Conservation (phyloP, 257 asterid species). For the Penstemon barbatus region DNA sequence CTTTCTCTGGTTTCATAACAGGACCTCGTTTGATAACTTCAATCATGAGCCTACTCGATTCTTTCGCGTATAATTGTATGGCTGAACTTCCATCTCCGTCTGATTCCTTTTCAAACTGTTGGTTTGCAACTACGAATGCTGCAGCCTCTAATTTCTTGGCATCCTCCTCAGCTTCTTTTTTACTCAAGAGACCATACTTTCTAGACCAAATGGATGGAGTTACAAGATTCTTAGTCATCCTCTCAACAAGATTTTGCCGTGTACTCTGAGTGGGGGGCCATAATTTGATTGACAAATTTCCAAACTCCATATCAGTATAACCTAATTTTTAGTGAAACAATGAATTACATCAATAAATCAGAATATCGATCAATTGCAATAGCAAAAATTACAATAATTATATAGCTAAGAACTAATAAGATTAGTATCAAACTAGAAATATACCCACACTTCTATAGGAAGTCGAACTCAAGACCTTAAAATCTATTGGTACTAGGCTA, state of each 20-base stretch:
- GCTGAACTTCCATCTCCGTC: conserved; percentile 94
- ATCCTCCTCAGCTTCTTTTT: conserved; percentile 74
- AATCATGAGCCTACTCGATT: conserved; percentile 85
- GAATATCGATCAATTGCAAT: too few species aligned
- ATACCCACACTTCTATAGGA: too few species aligned
- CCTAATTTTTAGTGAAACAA: conserved; percentile 24
- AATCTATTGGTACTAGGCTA: background rate
- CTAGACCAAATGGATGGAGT: conserved; percentile 69
- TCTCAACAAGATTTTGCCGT: conserved; percentile 70
- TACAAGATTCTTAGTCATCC: conserved; percentile 71
- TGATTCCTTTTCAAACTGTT: conserved; percentile 67
- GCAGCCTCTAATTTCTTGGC: conserved; percentile 72
- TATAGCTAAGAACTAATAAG: too few species aligned
- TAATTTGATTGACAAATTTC: conserved; percentile 52
- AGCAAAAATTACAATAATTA: too few species aligned
- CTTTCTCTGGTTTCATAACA: conserved; percentile 43
- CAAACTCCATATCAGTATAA: conserved; percentile 53
- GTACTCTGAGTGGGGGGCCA: conserved; percentile 85
- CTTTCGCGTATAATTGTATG: conserved; percentile 86
- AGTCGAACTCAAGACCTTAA: background rate
- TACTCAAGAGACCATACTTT: conserved; percentile 54
- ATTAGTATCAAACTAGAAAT: too few species aligned
- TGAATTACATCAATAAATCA: too few species aligned
- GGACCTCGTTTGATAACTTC: conserved; percentile 85
- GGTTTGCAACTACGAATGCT: conserved; percentile 69